These are phyloP conservation scores for Gonapodya sp. DNA, from an alignment of 192 early-diverging fungal species.

Conservation along the genomic window DNA sequence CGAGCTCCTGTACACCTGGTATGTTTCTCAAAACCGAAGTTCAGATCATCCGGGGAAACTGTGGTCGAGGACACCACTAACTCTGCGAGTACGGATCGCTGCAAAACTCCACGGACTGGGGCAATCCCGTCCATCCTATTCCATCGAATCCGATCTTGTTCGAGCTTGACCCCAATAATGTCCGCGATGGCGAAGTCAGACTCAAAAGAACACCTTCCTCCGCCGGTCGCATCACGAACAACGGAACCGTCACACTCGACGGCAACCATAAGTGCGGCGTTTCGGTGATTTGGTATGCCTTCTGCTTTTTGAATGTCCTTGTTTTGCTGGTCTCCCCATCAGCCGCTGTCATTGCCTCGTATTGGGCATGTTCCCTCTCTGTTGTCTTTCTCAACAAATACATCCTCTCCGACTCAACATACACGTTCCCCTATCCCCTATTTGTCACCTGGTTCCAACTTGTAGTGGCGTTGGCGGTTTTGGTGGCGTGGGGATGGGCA, in stretches of 20 bases:
- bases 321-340: too few relatives aligned
- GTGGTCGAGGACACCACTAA: too few relatives aligned
- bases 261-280: neutral
- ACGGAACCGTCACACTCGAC: neutral
- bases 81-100: too few relatives aligned
- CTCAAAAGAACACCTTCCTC: neutral
- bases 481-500: constrained; percentile 40
- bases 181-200: neutral
- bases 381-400: constrained; percentile 62
- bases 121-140: too few relatives aligned
- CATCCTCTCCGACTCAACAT: constrained; percentile 48
- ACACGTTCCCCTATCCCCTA: constrained; percentile 51
- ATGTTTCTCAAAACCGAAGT: too few relatives aligned
- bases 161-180: too few relatives aligned
- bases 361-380: constrained; percentile 48
- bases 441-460: constrained; percentile 61
- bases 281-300: neutral
- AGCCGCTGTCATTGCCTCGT: constrained; percentile 44
- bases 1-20: too few relatives aligned
- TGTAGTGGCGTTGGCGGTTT: constrained; percentile 40
- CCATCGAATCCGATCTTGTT: too few relatives aligned
- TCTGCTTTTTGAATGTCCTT: too few relatives aligned
- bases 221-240: neutral
- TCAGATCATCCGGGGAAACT: too few relatives aligned
- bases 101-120: too few relatives aligned